Conservation (phyloP, 2,329 filamentous ascomycete genomes). For the Stagonosporopsis vannaccii region DNA sequence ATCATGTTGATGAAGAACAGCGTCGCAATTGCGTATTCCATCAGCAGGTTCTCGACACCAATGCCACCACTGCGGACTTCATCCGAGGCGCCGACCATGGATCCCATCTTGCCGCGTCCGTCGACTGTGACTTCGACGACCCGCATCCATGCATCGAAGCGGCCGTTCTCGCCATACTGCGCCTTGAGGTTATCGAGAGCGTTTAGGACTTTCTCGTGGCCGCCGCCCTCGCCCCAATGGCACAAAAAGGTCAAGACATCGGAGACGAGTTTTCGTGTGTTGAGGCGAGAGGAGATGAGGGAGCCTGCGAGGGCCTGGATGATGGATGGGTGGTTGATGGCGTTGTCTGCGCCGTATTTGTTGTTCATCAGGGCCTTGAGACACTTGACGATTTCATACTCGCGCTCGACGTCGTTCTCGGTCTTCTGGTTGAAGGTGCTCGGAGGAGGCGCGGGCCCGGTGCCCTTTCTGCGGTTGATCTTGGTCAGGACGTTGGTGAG, state of each 20-base stretch:
- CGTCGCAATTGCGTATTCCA: conserved; percentile 97
- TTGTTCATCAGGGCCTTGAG: conserved; percentile 98
- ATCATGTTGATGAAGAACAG: conserved; percentile 97
- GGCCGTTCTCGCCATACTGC: conserved; percentile 87
- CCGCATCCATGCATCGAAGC: conserved; percentile 98
- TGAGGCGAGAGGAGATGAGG: conserved; percentile 85
- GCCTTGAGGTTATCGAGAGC: conserved; percentile 91
- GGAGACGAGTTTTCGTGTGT: conserved; percentile 91
- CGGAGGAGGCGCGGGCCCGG: conserved; percentile 72
- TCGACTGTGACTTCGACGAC: conserved; percentile 97
- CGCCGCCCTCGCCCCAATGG: conserved; percentile 88
- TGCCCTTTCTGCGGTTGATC: conserved; percentile 85
- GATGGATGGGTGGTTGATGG: conserved; percentile 86
- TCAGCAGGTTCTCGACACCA: conserved; percentile 97
- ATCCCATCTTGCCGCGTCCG: conserved; percentile 98
- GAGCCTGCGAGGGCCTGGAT: conserved; percentile 87
- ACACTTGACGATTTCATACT: conserved; percentile 98
- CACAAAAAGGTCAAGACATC: conserved; percentile 96
- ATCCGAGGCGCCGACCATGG: conserved; percentile 93
- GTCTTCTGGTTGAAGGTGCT: conserved; percentile 57
- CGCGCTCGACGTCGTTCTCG: conserved; percentile 85
- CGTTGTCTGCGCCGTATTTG: conserved; percentile 97
- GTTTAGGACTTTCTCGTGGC: conserved; percentile 92
- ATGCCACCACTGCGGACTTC: conserved; percentile 95
- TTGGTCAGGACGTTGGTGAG: conserved; percentile 92